These are phyloP conservation scores for Nasturtium officinale DNA, from an alignment of 345 rosid genomes.

Conservation along the genomic window DNA sequence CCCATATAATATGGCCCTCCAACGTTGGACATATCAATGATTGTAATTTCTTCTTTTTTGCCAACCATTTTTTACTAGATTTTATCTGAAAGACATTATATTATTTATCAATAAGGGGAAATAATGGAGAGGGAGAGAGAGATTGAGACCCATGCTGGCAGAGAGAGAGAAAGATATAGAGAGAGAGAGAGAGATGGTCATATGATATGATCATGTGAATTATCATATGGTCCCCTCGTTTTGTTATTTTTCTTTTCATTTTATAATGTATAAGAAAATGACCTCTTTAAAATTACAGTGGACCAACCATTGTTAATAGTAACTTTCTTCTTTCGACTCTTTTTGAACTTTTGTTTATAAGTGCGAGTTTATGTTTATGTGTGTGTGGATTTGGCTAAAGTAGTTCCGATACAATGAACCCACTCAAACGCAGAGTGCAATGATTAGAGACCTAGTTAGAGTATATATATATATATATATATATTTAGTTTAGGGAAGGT, in stretches of 20 bases:
- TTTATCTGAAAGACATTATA: not conserved
- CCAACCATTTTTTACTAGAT: constrained; percentile 11
- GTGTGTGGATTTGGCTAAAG: constrained; percentile 14
- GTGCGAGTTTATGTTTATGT: constrained; percentile 20
- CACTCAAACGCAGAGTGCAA: constrained; percentile 10
- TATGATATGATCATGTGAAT: constrained; percentile 36
- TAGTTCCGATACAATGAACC: constrained; percentile 21
- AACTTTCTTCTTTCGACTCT: constrained; percentile 13
- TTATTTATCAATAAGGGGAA: not conserved
- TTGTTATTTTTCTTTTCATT: not conserved
- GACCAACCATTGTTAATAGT: constrained; percentile 12
- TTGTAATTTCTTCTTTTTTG: constrained; percentile 7
- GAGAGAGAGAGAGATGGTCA: constrained; percentile 29
- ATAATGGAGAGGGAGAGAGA: constrained; percentile 10
- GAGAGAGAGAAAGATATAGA: too few species aligned
- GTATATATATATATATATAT: not conserved
- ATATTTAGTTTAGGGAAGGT: not conserved
- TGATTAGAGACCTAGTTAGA: constrained; percentile 4
- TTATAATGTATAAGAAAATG: not conserved
- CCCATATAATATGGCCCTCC: constrained; percentile 8
- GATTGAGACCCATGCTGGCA: constrained; percentile 32
- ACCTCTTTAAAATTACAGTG: not conserved
- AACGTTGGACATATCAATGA: constrained; percentile 27
- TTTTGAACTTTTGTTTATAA: not conserved
- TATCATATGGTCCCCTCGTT: constrained; percentile 40